These are phyloP conservation scores for Vitellaria paradoxa DNA, from an alignment of 179 eudicot species.

Conservation along the genomic window DNA sequence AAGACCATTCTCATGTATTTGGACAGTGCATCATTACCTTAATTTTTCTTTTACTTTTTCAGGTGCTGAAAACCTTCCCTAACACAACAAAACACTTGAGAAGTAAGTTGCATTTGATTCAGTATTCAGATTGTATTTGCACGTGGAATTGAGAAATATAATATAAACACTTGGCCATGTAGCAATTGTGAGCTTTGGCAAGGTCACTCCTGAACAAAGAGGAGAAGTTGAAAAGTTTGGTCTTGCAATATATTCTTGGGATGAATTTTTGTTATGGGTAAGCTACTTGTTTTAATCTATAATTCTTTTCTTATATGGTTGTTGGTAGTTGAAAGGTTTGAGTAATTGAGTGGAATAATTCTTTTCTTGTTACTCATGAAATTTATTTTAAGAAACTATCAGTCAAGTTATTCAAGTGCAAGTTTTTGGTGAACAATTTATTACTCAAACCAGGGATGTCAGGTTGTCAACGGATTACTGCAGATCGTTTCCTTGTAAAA, in stretches of 20 bases:
- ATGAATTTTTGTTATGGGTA: constrained; percentile 81
- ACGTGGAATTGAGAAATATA: constrained; percentile 9
- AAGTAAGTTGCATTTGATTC: constrained; percentile 50
- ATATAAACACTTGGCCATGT: constrained; percentile 11
- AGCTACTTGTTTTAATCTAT: constrained; percentile 16
- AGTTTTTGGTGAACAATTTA: background rate
- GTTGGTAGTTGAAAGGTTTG: background rate
- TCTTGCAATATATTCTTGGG: constrained; percentile 64
- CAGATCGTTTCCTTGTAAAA: background rate
- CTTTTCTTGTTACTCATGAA: background rate
- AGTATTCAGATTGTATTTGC: constrained; percentile 5
- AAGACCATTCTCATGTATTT: background rate
- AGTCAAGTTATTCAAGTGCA: background rate
- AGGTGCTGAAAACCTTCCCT: constrained; percentile 78
- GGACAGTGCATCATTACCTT: background rate
- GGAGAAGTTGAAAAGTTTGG: constrained; percentile 65
- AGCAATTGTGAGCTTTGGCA: constrained; percentile 92
- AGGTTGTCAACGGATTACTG: background rate
- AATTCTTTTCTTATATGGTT: background rate
- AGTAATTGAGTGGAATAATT: background rate
- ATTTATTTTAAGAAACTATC: background rate
- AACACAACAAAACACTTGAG: constrained; percentile 52
- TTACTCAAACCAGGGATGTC: background rate
- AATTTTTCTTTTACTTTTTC: constrained; percentile 20
- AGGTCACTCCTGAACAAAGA: constrained; percentile 60